A percentile compares a stretch with the other conserved stretches of the same genome.
Conservation (phyloP, 2,329 filamentous ascomycete genomes). For the Xylaria sp. region DNA sequence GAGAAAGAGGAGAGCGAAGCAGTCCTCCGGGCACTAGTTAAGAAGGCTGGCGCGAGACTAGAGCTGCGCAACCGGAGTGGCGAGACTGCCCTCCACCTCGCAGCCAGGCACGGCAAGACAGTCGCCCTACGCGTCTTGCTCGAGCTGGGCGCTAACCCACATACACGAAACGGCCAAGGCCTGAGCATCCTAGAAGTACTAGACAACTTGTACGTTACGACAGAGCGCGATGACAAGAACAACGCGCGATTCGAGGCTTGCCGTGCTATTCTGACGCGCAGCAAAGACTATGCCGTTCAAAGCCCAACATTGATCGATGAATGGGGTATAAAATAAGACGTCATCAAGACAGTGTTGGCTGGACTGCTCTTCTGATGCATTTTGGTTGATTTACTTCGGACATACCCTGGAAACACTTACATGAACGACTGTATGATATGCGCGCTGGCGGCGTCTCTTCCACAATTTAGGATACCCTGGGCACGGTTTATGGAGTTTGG, state of each 20-base stretch:
- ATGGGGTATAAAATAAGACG: conserved; percentile 48
- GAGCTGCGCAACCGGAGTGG: conserved; percentile 64
- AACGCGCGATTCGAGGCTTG: conserved; percentile 60
- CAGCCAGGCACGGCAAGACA: conserved; percentile 64
- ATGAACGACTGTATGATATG: conserved; percentile 31
- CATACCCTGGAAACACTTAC: conserved; percentile 3
- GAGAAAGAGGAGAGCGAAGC: conserved; percentile 61
- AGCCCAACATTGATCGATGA: conserved; percentile 55
- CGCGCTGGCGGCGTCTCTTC: conserved; percentile 18
- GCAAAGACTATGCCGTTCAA: conserved; percentile 50
- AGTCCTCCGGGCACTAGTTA: conserved; percentile 58
- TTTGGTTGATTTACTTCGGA: conserved; percentile 7
- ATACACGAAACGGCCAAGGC: conserved; percentile 58
- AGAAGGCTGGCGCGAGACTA: conserved; percentile 55
- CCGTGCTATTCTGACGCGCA: conserved; percentile 58
- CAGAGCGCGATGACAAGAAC: conserved; percentile 48
- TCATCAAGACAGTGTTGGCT: not conserved
- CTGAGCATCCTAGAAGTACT: conserved; percentile 59
- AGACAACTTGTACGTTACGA: conserved; percentile 54
- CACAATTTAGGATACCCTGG: conserved; percentile 34
- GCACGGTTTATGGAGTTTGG: conserved; percentile 23
- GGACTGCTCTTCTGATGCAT: conserved; percentile 1
- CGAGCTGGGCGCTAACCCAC: conserved; percentile 59
- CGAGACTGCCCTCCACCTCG: conserved; percentile 66
- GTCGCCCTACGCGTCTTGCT: conserved; percentile 61